Base-by-base conservation (phyloP, 1,139 yeast species). In the Debaryomyces sp. region DNA sequence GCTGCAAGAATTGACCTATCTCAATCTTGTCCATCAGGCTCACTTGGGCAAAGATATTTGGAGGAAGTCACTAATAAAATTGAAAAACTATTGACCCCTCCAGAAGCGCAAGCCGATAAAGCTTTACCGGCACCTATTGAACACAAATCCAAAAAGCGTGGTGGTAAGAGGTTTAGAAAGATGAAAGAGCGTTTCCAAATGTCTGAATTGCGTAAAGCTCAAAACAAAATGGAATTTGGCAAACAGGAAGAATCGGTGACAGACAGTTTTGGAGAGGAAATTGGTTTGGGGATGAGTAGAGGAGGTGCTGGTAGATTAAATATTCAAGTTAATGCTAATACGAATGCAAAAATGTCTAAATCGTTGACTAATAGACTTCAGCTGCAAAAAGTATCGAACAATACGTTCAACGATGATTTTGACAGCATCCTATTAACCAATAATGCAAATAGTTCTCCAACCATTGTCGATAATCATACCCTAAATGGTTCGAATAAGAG, bases 111-210 rank as follows among this genome's bases (percentile, higher is more conserved):
- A 17, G 82, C 80, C 0, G 78, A 81, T 5, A 90, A 89, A 58
- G 96, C 98, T 0, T 70, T 94, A 42, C 95, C 97, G 0, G 76
- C 85, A 1, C 99, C 99, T 0, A 75, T 81, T 36, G 97, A 92
- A 50, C 78, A 77, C 48, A 82, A 85, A 43, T 84, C 94, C 5
- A 89, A 89, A 67, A 87, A 86, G 57, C 77, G 99, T 58, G 98
- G 96, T 2, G 99, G 99, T 0, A 73, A 84, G 54, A 73, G 92
- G 51, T 78, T 87, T 54, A 75, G 96, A 44, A 90, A 90, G 66
- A 80, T 84, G 73, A 89, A 88, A 63, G 90, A 91, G 61, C 82
- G 88, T 59, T 85, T 87, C 67, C 85, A 85, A 60, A 79, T 87
- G 77, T 87, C 96, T 0, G 96, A 91, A 46, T 64, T 89, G 39